Percentiles rank a stretch among this genome's conserved stretches.
phyloP scores from a whole-genome alignment of 2,329 filamentous ascomycete genomes.

The Penicillium fuscoglaucum region DNA sequence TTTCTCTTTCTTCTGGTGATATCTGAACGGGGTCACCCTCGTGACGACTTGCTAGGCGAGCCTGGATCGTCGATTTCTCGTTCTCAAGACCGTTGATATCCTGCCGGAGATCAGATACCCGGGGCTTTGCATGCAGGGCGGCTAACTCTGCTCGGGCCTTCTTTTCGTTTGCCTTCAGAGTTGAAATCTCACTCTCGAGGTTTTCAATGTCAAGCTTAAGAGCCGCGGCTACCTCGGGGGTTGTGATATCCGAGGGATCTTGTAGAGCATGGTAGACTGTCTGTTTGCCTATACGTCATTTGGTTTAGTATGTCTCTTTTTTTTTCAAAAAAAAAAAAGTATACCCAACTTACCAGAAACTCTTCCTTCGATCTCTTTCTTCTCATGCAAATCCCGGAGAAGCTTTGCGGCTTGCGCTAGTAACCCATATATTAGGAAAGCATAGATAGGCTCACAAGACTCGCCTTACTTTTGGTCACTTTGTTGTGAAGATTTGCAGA shows the following conservation, averaged over 20 bases:
- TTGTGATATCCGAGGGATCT: constrained; percentile 51
- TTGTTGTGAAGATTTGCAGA: constrained; percentile 63
- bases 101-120: constrained; percentile 52
- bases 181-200: constrained; percentile 48
- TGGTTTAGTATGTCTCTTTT: background rate
- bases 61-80: constrained; percentile 46
- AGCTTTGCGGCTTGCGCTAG: constrained; percentile 58
- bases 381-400: constrained; percentile 63
- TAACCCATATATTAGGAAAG: constrained; percentile 20
- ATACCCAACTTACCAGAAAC: constrained; percentile 47
- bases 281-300: constrained; percentile 55
- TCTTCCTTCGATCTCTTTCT: constrained; percentile 59
- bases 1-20: constrained; percentile 49
- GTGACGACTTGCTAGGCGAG: constrained; percentile 44
- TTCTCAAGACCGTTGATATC: constrained; percentile 46
- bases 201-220: constrained; percentile 52
- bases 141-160: constrained; percentile 50
- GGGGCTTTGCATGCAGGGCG: constrained; percentile 50
- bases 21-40: constrained; percentile 45
- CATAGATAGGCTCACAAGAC: constrained; percentile 11
- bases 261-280: constrained; percentile 60
- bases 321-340: too few relatives aligned
- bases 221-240: constrained; percentile 50
- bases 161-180: constrained; percentile 51
- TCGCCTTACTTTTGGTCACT: constrained; percentile 54